A percentile compares a stretch with the other conserved stretches of the same genome.
Evolutionary conservation across 768 basidiomycete species (phyloP).

Genomic region (Calocera cornea): DNA sequence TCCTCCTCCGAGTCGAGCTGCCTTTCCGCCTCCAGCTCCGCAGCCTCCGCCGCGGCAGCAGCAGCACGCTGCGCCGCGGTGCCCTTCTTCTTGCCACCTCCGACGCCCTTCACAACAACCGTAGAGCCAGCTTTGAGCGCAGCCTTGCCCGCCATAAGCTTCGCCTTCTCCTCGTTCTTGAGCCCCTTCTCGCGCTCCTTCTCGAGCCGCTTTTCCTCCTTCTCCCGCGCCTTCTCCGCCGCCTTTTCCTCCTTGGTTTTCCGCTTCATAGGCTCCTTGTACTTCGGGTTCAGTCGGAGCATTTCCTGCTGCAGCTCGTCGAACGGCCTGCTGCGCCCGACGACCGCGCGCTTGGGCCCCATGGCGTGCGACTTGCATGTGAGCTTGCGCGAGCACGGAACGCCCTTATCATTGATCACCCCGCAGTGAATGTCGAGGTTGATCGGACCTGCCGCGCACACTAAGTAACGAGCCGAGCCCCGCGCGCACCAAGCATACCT

Average conservation of each 20-base stretch:
- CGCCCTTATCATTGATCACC: slow-evolving; percentile 88
- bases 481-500: slow-evolving; percentile 21
- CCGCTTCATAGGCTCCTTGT: slow-evolving; percentile 72
- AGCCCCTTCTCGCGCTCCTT: slow-evolving; percentile 37
- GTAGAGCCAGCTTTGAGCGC: slow-evolving; percentile 19
- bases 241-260: slow-evolving; percentile 66
- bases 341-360: slow-evolving; percentile 87
- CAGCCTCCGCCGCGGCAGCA: slow-evolving; percentile 30
- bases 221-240: slow-evolving; percentile 47
- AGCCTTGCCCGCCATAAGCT: slow-evolving; percentile 33
- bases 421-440: slow-evolving; percentile 89
- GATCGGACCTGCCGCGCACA: slow-evolving; percentile 42
- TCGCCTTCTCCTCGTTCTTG: slow-evolving; percentile 47
- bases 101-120: slow-evolving; percentile 30
- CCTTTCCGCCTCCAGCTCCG: slow-evolving; percentile 6
- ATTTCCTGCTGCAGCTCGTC: slow-evolving; percentile 86
- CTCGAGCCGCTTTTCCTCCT: slow-evolving; percentile 41
- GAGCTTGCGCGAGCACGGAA: slow-evolving; percentile 86
- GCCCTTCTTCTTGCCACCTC: slow-evolving; percentile 49
- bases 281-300: slow-evolving; percentile 73
- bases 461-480: neutral
- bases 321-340: slow-evolving; percentile 68
- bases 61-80: slow-evolving; percentile 25
- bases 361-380: slow-evolving; percentile 98
- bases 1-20: slow-evolving; percentile 3